Evolutionary conservation across 2,329 filamentous ascomycete species (phyloP).

Genomic region (Colletotrichum destructivum): DNA sequence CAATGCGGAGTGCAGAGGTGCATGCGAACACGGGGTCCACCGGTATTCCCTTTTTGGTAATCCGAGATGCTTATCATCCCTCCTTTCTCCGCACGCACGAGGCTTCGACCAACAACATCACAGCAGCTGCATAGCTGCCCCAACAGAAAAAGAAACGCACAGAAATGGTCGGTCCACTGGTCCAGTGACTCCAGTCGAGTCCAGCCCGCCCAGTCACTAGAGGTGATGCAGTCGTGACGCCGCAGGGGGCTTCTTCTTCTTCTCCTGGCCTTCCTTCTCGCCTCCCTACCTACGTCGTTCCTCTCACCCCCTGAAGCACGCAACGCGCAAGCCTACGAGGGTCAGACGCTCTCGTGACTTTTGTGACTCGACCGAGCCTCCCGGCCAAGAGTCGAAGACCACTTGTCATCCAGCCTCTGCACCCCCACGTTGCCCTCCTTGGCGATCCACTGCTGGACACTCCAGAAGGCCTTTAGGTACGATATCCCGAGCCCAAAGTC

Average conservation of each 20-base stretch:
- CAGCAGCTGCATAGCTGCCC: too few relatives aligned
- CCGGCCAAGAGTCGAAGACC: slow-evolving; percentile 28
- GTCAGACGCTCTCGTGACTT: slow-evolving; percentile 6
- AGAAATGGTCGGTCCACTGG: not conserved
- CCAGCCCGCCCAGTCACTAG: too few relatives aligned
- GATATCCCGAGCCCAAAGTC: slow-evolving; percentile 48
- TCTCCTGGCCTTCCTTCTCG: not conserved
- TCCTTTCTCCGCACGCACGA: slow-evolving; percentile 48
- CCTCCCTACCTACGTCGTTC: too few relatives aligned
- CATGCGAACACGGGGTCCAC: slow-evolving; percentile 16
- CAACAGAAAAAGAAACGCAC: not conserved
- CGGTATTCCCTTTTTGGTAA: slow-evolving; percentile 36
- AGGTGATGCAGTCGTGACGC: slow-evolving; percentile 15
- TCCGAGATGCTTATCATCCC: slow-evolving; percentile 40
- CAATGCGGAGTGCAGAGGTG: slow-evolving; percentile 37
- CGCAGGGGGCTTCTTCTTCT: not conserved
- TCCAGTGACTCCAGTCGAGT: not conserved
- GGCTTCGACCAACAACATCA: slow-evolving; percentile 6
- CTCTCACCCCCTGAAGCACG: not conserved
- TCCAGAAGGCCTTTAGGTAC: slow-evolving; percentile 48
- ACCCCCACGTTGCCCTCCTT: slow-evolving; percentile 31
- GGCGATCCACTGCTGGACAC: slow-evolving; percentile 50
- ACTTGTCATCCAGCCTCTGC: slow-evolving; percentile 36
- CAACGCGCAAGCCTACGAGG: slow-evolving; percentile 25
- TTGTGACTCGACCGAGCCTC: slow-evolving; percentile 10